phyloP scores from a whole-genome alignment of 2,329 filamentous ascomycete genomes.

The Fusarium phyllophilum region DNA sequence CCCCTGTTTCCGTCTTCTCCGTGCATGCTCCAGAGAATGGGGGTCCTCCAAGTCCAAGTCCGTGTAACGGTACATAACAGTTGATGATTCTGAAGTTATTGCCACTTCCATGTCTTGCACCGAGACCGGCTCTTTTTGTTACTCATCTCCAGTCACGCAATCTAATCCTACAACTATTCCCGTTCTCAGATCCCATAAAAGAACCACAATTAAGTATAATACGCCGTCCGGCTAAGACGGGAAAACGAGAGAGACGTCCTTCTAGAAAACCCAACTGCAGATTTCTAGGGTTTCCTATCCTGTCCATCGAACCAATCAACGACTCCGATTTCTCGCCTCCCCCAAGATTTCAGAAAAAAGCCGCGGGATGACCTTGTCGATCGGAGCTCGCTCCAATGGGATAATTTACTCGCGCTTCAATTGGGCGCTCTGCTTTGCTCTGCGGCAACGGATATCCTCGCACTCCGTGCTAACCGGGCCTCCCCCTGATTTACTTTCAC shows the following conservation, averaged over 20 bases:
- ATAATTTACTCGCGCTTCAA: slow-evolving; percentile 27
- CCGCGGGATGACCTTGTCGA: slow-evolving; percentile 28
- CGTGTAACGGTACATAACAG: background rate
- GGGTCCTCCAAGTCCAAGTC: background rate
- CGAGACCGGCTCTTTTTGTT: background rate
- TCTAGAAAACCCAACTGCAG: slow-evolving; percentile 40
- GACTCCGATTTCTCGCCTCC: slow-evolving; percentile 22
- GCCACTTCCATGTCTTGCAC: background rate
- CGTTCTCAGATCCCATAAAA: background rate
- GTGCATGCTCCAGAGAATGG: slow-evolving; percentile 17
- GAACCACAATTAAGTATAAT: background rate
- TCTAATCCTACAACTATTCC: background rate
- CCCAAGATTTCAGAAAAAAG: slow-evolving; percentile 25
- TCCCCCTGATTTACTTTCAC: slow-evolving; percentile 19
- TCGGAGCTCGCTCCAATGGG: slow-evolving; percentile 29
- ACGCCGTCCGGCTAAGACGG: slow-evolving; percentile 1
- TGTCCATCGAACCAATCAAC: slow-evolving; percentile 4
- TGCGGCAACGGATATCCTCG: slow-evolving; percentile 19
- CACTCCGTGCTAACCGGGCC: slow-evolving; percentile 35
- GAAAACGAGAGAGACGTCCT: slow-evolving; percentile 10
- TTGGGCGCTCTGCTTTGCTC: slow-evolving; percentile 22
- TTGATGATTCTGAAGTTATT: background rate
- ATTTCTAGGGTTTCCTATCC: slow-evolving; percentile 26
- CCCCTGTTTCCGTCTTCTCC: slow-evolving; percentile 22
- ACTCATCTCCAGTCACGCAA: background rate